A percentile compares a stretch with the other conserved stretches of the same genome.
These are phyloP conservation scores for Penicillium crystallinum DNA, from an alignment of 495 filamentous ascomycete genomes.

Conservation along the genomic window DNA sequence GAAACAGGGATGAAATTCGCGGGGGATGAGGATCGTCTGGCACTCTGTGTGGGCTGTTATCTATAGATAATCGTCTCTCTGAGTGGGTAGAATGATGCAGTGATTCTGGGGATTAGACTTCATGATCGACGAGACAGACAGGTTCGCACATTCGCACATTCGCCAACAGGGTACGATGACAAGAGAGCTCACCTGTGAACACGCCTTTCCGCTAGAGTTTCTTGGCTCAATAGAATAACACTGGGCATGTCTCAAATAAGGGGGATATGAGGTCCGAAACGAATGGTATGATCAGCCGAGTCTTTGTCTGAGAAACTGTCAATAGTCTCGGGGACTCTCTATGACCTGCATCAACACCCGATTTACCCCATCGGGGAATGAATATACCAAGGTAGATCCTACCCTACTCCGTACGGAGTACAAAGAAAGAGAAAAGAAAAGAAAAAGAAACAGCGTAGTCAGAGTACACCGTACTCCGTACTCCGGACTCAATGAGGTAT, in stretches of 20 bases:
- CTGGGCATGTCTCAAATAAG: not conserved
- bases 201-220: not conserved
- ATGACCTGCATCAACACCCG: not conserved
- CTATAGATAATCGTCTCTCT: not conserved
- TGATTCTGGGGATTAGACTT: not conserved
- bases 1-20: slow-evolving; percentile 4
- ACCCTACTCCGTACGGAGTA: not conserved
- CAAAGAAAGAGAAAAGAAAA: not conserved
- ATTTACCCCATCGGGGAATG: slow-evolving; percentile 1
- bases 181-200: not conserved
- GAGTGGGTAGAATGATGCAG: not conserved
- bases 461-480: not conserved
- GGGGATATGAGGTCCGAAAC: not conserved
- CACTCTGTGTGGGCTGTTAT: not conserved
- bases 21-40: slow-evolving; percentile 3
- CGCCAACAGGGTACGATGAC: not conserved
- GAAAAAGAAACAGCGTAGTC: no score
- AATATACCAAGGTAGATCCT: slow-evolving; percentile 2
- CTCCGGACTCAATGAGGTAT: no score
- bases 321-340: not conserved
- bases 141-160: slow-evolving; percentile 1
- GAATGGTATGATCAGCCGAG: not conserved
- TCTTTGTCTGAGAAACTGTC: not conserved
- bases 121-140: slow-evolving; percentile 7
- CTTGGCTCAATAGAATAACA: not conserved